Base-by-base conservation (phyloP, 202 grass and related monocot species). In the Zizania palustris region DNA sequence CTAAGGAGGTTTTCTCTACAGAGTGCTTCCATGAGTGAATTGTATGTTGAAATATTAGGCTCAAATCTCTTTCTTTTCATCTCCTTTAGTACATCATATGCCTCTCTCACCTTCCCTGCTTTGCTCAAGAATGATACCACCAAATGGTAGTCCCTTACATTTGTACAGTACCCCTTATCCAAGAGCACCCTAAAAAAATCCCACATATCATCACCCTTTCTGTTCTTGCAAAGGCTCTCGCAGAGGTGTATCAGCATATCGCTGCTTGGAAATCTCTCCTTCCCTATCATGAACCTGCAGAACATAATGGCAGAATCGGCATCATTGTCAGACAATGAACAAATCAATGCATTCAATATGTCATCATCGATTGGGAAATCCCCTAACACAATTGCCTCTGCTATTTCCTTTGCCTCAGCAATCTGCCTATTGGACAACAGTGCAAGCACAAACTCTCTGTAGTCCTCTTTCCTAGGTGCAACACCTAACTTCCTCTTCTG, bases 401-500 rank as follows among this genome's bases (percentile, higher is more conserved):
- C 85, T 38, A 97, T 84, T 60, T 97, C 91, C 79, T 92, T 97
- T 0, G 89, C 95, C 50, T 94, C 87, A 16, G 35, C 65, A 63
- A 97, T 34, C 57, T 76, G 82, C 18, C 70, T 65, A 10, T 81
- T 65, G 18, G 89, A 89, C 56, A 97, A 56, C 67, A 90, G 66
- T 2, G 60, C 57, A 64, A 90, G 80, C 12, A 97, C 65, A 72
- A 88, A 74, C 58, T 92, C 89, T 46, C 63, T 85, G 13, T 92
- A 94, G 33, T 97, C 91, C n/a, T 43, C 80, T 67, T 83, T 86
- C 50, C 94, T 88, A 0, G 94, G 94, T 0, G 91, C 91, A 5
- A 93, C 89, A 11, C 91, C 85, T 2, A 90, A 82, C 83, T 97
- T 97, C 68, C 91, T 92, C 73, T 97, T 97, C 60, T 92, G 91